Percentiles rank a stretch among this genome's conserved stretches.
These are phyloP conservation scores for Byssothecium circinans DNA, from an alignment of 2,329 filamentous ascomycete species.

Conservation along the genomic window DNA sequence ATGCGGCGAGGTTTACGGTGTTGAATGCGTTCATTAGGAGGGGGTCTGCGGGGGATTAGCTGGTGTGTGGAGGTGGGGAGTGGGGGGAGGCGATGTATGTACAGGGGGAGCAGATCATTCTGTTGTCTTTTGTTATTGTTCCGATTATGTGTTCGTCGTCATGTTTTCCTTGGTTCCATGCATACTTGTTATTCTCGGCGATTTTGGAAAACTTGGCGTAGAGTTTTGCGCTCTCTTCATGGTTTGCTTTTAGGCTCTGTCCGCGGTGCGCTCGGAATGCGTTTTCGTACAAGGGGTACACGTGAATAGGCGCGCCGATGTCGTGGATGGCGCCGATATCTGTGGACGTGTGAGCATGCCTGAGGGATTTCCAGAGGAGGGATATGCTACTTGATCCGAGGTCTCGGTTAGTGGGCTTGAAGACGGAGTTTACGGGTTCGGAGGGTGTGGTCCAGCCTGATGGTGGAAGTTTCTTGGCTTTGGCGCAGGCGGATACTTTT, in stretches of 20 bases:
- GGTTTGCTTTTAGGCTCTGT: slow-evolving; percentile 59
- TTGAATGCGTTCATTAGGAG: slow-evolving; percentile 74
- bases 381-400: slow-evolving; percentile 45
- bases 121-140: slow-evolving; percentile 58
- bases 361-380: slow-evolving; percentile 15
- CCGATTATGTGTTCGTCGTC: slow-evolving; percentile 57
- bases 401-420: slow-evolving; percentile 54
- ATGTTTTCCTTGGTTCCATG: slow-evolving; percentile 60
- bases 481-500: slow-evolving; percentile 56
- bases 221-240: slow-evolving; percentile 60
- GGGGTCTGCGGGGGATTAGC: slow-evolving; percentile 55
- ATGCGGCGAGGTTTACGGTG: slow-evolving; percentile 64
- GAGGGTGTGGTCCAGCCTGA: slow-evolving; percentile 60
- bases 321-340: slow-evolving; percentile 59
- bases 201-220: slow-evolving; percentile 64
- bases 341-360: slow-evolving; percentile 32
- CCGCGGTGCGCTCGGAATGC: slow-evolving; percentile 59
- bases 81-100: too few species aligned
- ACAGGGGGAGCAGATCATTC: slow-evolving; percentile 72
- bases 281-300: slow-evolving; percentile 70
- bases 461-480: slow-evolving; percentile 57
- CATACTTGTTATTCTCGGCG: slow-evolving; percentile 54
- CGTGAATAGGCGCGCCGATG: slow-evolving; percentile 65
- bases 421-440: slow-evolving; percentile 51
- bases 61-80: not conserved